A percentile compares a stretch with the other conserved stretches of the same genome.
phyloP scores from a whole-genome alignment of 805 yeast genomes.

The Cyberlindnera euphorbiae region DNA sequence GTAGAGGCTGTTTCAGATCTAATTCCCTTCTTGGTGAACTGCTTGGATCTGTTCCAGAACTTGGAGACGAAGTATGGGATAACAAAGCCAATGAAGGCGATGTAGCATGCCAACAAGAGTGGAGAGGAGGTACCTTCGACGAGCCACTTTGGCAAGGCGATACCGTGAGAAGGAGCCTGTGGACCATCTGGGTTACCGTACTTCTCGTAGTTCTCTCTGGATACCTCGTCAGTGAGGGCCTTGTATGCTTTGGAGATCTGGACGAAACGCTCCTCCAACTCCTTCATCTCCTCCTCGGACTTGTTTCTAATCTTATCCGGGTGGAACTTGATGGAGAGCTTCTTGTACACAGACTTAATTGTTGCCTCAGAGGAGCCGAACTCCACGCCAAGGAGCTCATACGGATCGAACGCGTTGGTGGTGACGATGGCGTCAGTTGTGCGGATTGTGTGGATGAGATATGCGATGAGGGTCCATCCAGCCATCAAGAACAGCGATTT shows the following conservation, averaged over 20 bases:
- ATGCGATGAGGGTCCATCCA: slow-evolving; percentile 31
- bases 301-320: slow-evolving; percentile 82
- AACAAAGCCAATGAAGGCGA: slow-evolving; percentile 66
- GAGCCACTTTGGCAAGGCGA: slow-evolving; percentile 88
- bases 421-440: slow-evolving; percentile 35
- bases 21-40: slow-evolving; percentile 77
- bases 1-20: slow-evolving; percentile 78
- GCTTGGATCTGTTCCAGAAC: slow-evolving; percentile 87
- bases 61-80: slow-evolving; percentile 76
- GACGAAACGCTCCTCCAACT: slow-evolving; percentile 72
- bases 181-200: slow-evolving; percentile 99
- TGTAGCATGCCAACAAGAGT: slow-evolving; percentile 58
- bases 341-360: slow-evolving; percentile 78
- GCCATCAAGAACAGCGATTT: slow-evolving; percentile 13
- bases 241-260: slow-evolving; percentile 88
- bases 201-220: slow-evolving; percentile 73
- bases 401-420: slow-evolving; percentile 75
- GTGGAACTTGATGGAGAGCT: slow-evolving; percentile 81
- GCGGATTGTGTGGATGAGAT: slow-evolving; percentile 32
- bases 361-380: slow-evolving; percentile 63
- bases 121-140: slow-evolving; percentile 79
- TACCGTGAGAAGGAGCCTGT: slow-evolving; percentile 83
- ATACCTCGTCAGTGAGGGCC: slow-evolving; percentile 86
- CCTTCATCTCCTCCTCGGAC: slow-evolving; percentile 48
- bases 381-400: slow-evolving; percentile 73